Evolutionary conservation across 768 basidiomycete genomes (phyloP), one percentile per base, ranked within the genome.

Genomic region (Antrodiella citrinella): DNA sequence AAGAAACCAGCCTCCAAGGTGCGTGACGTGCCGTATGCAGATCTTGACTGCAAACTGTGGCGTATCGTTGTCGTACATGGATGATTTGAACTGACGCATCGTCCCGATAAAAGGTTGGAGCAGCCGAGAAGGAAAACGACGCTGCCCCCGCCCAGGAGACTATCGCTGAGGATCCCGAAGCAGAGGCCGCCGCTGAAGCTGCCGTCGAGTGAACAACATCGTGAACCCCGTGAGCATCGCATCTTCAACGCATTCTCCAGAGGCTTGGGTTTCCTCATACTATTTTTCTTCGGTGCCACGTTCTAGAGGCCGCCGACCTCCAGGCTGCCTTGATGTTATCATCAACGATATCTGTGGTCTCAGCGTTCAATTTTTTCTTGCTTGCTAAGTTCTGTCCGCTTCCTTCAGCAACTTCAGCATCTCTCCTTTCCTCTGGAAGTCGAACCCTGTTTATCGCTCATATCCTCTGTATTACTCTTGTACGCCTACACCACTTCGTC

Each of bases 1-100:
- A 78, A 74, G 72, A 82, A 82, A 64, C 81, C 82, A 50, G 69
- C 67, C n/a, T 82, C 80, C 44, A 83, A 81, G 78, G 81, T 70
- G 59, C 52, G 47, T 10, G 3, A 4, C 35, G 38, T 35, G 15
- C 15, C 30, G 7, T 35, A n/a, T n/a, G 45, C 47, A 52, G 38
- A 38, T 42, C 7, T 45, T 26, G 19, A 42, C 5, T 44, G 11
- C 20, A n/a, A 19, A n/a, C 25, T 21, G 25, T 15, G 24, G 30
- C n/a, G 22, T 41, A 25, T 51, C 25, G 18, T 38, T n/a, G n/a
- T n/a, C n/a, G n/a, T n/a, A n/a, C n/a, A n/a, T n/a, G n/a, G n/a
- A n/a, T n/a, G n/a, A n/a, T n/a, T n/a, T n/a, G n/a, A n/a, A n/a
- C n/a, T n/a, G n/a, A n/a, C n/a, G n/a, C n/a, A n/a, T n/a, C n/a